phyloP scores from a whole-genome alignment of 2,329 filamentous ascomycete genomes.

The Aspergillus sp. region DNA sequence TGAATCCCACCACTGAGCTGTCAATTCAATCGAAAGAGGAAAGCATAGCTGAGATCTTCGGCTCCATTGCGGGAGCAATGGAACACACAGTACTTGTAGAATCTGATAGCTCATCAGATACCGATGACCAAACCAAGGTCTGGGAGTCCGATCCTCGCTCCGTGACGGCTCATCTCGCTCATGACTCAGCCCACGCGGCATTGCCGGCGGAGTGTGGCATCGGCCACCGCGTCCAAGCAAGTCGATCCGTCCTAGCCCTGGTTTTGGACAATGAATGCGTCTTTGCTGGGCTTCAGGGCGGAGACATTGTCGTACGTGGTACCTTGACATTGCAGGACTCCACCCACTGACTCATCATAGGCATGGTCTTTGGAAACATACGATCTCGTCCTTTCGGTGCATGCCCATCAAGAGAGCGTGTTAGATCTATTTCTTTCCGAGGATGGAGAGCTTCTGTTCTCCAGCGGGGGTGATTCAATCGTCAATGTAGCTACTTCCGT shows the following conservation, averaged over 20 bases:
- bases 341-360: constrained; percentile 34
- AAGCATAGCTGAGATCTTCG: constrained; percentile 25
- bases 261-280: constrained; percentile 78
- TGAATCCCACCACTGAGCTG: constrained; percentile 6
- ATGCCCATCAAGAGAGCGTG: constrained; percentile 89
- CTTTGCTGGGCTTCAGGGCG: constrained; percentile 89
- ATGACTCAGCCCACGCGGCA: constrained; percentile 20
- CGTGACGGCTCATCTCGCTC: constrained; percentile 20
- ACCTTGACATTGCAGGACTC: background rate
- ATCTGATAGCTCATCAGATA: constrained; percentile 38
- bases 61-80: constrained; percentile 29
- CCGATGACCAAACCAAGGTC: constrained; percentile 37
- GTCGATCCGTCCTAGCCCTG: constrained; percentile 65
- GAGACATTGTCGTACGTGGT: constrained; percentile 73
- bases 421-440: constrained; percentile 79
- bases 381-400: constrained; percentile 73
- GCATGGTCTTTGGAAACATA: constrained; percentile 89
- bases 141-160: constrained; percentile 35
- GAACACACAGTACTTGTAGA: constrained; percentile 33
- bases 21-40: constrained; percentile 9
- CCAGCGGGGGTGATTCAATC: constrained; percentile 88
- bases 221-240: constrained; percentile 46
- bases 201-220: constrained; percentile 40
- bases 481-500: constrained; percentile 64
- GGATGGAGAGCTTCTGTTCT: constrained; percentile 77